These are phyloP conservation scores for Colletotrichum endophyticum DNA, from an alignment of 2,329 filamentous ascomycete species.

Conservation along the genomic window DNA sequence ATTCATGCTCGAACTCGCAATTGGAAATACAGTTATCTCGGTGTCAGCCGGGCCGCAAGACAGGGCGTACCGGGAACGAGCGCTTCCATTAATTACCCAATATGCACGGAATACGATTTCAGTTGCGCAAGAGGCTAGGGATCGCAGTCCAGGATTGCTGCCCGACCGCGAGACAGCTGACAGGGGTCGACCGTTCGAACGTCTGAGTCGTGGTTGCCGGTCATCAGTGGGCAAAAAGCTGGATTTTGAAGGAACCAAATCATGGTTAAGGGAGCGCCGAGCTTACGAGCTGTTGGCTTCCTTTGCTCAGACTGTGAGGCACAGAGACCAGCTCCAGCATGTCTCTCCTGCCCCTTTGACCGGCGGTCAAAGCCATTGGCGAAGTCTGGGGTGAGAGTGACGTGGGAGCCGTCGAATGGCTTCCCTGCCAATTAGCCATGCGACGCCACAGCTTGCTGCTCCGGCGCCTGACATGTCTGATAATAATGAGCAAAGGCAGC, in stretches of 20 bases:
- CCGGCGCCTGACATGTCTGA: neutral
- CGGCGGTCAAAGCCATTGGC: neutral
- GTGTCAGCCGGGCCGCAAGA: neutral
- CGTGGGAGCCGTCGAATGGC: constrained; percentile 6
- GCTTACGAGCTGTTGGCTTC: neutral
- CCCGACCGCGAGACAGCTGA: constrained; percentile 15
- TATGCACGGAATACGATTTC: neutral
- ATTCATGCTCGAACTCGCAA: neutral
- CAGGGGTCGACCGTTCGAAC: constrained; percentile 9
- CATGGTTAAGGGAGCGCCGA: neutral
- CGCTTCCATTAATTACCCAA: neutral
- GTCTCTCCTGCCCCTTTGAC: neutral
- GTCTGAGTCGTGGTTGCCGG: constrained; percentile 6
- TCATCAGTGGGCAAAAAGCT: neutral
- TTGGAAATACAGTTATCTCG: neutral
- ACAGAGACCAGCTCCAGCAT: neutral
- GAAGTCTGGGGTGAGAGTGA: neutral
- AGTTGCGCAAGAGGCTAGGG: neutral
- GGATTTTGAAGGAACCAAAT: neutral
- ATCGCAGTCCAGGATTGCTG: constrained; percentile 12
- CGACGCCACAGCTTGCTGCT: neutral
- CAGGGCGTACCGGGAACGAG: neutral
- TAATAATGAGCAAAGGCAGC: neutral
- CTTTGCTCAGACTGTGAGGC: neutral
- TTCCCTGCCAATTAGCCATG: neutral